Evolutionary conservation across 148 eudicot genomes (phyloP).

Genomic region (Polygonum maritimum): DNA sequence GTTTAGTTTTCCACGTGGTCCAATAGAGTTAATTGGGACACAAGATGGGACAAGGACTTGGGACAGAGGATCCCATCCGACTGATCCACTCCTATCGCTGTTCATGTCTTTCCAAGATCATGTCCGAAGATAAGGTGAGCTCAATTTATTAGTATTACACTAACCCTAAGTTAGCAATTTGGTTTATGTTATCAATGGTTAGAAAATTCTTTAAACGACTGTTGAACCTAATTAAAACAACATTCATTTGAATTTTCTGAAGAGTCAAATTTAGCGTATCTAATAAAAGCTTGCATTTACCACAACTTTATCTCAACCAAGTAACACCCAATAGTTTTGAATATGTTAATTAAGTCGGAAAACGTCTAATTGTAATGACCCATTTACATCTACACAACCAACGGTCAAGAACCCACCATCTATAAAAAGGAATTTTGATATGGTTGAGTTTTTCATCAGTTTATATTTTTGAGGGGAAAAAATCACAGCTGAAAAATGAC

Average conservation of each 20-base stretch:
- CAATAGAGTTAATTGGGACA: no score
- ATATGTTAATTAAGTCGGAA: background rate
- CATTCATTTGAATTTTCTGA: background rate
- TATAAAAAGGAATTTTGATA: background rate
- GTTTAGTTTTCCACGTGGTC: no score
- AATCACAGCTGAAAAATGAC: slow-evolving; percentile 31
- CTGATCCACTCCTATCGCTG: no score
- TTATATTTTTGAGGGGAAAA: background rate
- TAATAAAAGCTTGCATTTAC: slow-evolving; percentile 1
- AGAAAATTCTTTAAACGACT: no score
- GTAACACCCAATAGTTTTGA: background rate
- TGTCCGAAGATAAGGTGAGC: no score
- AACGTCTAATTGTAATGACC: background rate
- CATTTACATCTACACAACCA: background rate
- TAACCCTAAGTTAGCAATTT: no score
- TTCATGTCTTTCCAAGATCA: no score
- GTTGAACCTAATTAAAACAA: background rate
- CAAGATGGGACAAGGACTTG: no score
- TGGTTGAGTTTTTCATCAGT: background rate
- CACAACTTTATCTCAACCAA: background rate
- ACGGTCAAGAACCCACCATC: background rate
- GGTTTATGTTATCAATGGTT: no score
- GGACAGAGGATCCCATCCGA: no score
- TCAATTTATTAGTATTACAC: no score
- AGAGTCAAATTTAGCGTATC: slow-evolving; percentile 7